phyloP scores from a whole-genome alignment of 2,329 filamentous ascomycete species.

The Trichoderma aggressivum region DNA sequence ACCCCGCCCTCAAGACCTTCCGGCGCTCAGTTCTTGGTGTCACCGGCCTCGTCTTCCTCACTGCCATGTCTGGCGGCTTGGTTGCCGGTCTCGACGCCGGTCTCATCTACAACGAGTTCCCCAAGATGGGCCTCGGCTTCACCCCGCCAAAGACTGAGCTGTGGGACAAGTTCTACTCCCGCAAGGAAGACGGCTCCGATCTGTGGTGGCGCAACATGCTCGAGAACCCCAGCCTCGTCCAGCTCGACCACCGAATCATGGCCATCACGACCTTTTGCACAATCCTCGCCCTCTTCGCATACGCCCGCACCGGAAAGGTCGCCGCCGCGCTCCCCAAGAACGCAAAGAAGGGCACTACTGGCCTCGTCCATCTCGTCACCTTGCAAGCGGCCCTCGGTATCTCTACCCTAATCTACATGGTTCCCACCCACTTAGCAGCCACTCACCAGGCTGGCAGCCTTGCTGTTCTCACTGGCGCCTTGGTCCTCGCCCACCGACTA shows the following conservation, averaged over 20 bases:
- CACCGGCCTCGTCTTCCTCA: constrained; percentile 75
- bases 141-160: constrained; percentile 80
- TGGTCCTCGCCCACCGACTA: constrained; percentile 75
- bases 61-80: constrained; percentile 88
- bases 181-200: constrained; percentile 73
- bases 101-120: constrained; percentile 98
- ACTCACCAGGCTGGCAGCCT: constrained; percentile 90
- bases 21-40: constrained; percentile 69
- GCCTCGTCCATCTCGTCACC: constrained; percentile 77
- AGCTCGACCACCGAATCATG: constrained; percentile 91
- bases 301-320: constrained; percentile 64
- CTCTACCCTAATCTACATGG: constrained; percentile 86
- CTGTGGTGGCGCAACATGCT: constrained; percentile 97
- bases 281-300: constrained; percentile 76
- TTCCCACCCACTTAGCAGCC: constrained; percentile 82
- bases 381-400: constrained; percentile 86
- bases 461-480: constrained; percentile 75
- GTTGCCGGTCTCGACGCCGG: constrained; percentile 95
- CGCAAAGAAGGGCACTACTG: constrained; percentile 67
- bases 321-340: constrained; percentile 57
- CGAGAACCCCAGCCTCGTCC: constrained; percentile 93
- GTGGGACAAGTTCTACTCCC: constrained; percentile 80
- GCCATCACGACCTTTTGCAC: constrained; percentile 84
- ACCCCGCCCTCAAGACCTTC: constrained; percentile 69
- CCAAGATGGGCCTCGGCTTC: constrained; percentile 83